Evolutionary conservation across 2,329 filamentous ascomycete genomes (phyloP).

Genomic region (Arthrobotrys entomopaga): DNA sequence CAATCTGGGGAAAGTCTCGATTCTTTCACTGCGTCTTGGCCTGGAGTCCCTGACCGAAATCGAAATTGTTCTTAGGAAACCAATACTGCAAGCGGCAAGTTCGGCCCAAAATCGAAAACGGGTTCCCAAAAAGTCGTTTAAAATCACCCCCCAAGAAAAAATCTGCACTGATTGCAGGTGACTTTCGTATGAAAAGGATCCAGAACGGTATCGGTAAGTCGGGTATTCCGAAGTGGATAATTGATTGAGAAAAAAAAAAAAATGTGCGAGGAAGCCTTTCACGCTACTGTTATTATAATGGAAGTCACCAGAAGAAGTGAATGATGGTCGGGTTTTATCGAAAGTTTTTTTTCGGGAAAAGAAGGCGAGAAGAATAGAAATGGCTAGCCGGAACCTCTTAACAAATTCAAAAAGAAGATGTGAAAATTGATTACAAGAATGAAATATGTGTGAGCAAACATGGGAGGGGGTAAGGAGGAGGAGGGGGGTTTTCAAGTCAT

Average conservation of each 20-base stretch:
- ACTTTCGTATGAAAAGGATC: background rate
- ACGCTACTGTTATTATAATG: too few relatives aligned
- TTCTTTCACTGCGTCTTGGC: slow-evolving; percentile 8
- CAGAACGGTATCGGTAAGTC: background rate
- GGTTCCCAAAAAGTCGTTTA: background rate
- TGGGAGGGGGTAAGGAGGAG: slow-evolving; percentile 2
- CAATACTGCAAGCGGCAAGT: slow-evolving; percentile 50
- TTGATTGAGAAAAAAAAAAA: background rate
- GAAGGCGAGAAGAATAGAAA: slow-evolving; percentile 8
- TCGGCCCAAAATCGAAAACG: background rate
- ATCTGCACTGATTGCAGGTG: background rate
- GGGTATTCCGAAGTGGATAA: slow-evolving; percentile 22
- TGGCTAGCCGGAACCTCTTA: slow-evolving; percentile 43
- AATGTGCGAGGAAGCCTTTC: too few relatives aligned
- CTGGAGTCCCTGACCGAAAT: slow-evolving; percentile 33
- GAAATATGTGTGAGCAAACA: slow-evolving; percentile 18
- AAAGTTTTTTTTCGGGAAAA: background rate
- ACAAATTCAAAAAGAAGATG: slow-evolving; percentile 4
- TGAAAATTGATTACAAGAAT: slow-evolving; percentile 33
- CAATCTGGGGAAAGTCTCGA: background rate
- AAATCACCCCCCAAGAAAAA: background rate
- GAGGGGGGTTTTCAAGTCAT: slow-evolving; percentile 19
- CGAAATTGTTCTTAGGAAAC: slow-evolving; percentile 36
- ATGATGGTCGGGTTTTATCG: too few relatives aligned
- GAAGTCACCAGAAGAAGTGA: too few relatives aligned